Conservation (phyloP, 768 basidiomycete species). For the Boletellus emodensis region DNA sequence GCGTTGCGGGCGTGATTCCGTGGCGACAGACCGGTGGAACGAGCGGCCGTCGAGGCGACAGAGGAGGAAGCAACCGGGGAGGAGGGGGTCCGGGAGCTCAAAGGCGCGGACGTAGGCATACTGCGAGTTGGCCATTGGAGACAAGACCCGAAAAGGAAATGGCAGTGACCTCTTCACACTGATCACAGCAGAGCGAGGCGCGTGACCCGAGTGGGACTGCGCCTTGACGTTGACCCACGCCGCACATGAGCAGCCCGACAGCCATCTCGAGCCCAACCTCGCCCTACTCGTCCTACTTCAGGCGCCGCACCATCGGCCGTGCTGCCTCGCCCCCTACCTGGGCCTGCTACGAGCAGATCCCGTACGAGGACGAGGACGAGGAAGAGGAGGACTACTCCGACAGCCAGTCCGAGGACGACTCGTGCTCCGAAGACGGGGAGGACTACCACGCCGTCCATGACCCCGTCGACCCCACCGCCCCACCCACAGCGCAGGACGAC, state of each 20-base stretch:
- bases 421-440: constrained; percentile 74
- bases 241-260: constrained; percentile 23
- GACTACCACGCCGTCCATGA: constrained; percentile 42
- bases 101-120: constrained; percentile 88
- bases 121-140: constrained; percentile 85
- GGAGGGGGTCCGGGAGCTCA: constrained; percentile 81
- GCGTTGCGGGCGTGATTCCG: not conserved
- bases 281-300: constrained; percentile 37
- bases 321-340: constrained; percentile 83
- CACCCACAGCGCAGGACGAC: constrained; percentile 22
- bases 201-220: constrained; percentile 8
- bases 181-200: constrained; percentile 7
- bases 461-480: constrained; percentile 28
- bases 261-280: constrained; percentile 21
- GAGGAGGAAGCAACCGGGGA: constrained; percentile 81
- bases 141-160: constrained; percentile 16
- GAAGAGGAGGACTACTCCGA: constrained; percentile 55
- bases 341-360: constrained; percentile 91
- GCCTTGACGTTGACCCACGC: not conserved
- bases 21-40: constrained; percentile 73
- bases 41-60: constrained; percentile 89
- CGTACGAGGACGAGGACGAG: constrained; percentile 55
- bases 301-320: constrained; percentile 71
- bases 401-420: constrained; percentile 49
- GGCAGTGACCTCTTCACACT: constrained; percentile 14